phyloP scores from a whole-genome alignment of 1,284 basidiomycete species.

The Inonotus obliquus region DNA sequence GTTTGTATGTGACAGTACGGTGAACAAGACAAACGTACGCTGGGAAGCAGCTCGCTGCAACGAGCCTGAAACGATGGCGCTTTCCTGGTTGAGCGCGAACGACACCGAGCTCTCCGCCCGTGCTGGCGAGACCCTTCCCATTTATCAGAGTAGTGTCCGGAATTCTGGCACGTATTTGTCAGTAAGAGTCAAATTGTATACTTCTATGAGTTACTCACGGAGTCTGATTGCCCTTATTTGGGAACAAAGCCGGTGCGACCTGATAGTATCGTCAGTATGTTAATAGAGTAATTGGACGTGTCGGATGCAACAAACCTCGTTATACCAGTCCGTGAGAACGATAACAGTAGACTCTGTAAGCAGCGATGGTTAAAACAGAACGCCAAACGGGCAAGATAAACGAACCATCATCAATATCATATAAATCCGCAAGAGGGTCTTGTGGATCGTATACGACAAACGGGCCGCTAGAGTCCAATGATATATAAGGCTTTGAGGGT shows the following conservation, averaged over 20 bases:
- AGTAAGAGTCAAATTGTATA: background rate
- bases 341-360: conserved; percentile 14
- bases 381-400: background rate
- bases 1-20: conserved; percentile 29
- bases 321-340: conserved; percentile 19
- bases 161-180: background rate
- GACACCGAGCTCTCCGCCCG: conserved; percentile 33
- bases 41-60: conserved; percentile 39
- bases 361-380: background rate
- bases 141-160: conserved; percentile 39
- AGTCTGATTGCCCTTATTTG: conserved; percentile 1
- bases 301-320: background rate
- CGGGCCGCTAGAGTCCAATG: conserved; percentile 22
- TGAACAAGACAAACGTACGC: conserved; percentile 27
- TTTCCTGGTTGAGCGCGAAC: conserved; percentile 29
- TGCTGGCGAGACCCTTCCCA: conserved; percentile 35
- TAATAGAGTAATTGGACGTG: background rate
- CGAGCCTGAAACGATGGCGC: conserved; percentile 35
- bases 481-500: conserved; percentile 19
- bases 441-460: conserved; percentile 38
- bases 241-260: conserved; percentile 10
- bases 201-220: conserved; percentile 21
- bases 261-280: background rate
- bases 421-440: conserved; percentile 34
- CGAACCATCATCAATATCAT: conserved; percentile 40